Evolutionary conservation across 345 rosid species (phyloP), one percentile per base, ranked within the genome.

Genomic region (Raphanus sativus): DNA sequence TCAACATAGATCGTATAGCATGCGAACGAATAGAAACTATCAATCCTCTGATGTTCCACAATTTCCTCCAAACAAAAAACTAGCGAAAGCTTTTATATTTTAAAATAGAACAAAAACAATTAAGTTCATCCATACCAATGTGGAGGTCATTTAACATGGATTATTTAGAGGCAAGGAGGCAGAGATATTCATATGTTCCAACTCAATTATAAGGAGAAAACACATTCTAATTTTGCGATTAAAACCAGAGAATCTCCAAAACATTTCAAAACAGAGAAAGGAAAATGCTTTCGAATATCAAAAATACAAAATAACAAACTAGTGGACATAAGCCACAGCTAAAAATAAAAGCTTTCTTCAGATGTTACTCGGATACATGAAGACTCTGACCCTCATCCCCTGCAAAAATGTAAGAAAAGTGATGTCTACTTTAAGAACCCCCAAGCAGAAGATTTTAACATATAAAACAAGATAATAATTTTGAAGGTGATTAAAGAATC

Each of bases 361-460:
- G 68, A 80, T 83, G 84, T 85, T 80, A 78, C 83, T 83, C 13
- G 87, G 89, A 34, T 86, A 81, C 86, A 83, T 86, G 86, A 85
- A 86, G 50, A 86, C 92, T 81, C 92, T 80, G 0, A 88, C 90
- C 42, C 64, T 84, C 56, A 29, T 83, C 29, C 92, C 90, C 92
- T 88, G 77, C 73, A 74, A 9, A 10, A 4, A 16, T 60, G 29
- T 28, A 58, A 10, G 6, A 7, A 10, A 30, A 2, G 1, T 3
- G 21, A 21, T 6, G n/a, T 15, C 42, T 4, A 7, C 12, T 16
- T 38, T 29, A 8, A 54, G 17, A 76, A 21, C 21, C 17, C 56
- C 38, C 6, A 69, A 70, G 16, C 54, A 73, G 15, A 77, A 25
- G n/a, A 40, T 15, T 48, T 5, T 0, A 21, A 1, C 75, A 13